Conservation (phyloP, 2,329 filamentous ascomycete species). For the Beauveria sp. region DNA sequence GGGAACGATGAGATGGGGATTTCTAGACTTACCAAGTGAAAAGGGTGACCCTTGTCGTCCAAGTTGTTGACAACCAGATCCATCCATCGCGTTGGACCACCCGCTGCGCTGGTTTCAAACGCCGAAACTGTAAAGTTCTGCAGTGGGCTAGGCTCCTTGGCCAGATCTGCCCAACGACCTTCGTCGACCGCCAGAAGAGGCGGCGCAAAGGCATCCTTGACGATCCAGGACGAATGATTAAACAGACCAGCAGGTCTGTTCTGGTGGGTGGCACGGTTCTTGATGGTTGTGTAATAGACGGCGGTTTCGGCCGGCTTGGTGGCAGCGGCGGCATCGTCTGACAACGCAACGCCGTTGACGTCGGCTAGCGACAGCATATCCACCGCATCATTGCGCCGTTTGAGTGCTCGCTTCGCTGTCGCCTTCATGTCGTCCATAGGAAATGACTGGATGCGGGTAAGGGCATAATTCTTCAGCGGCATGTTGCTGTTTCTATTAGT, state of each 20-base stretch:
- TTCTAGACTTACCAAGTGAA: conserved; percentile 32
- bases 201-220: background rate
- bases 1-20: no score
- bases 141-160: conserved; percentile 13
- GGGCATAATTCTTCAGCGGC: conserved; percentile 16
- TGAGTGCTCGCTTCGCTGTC: background rate
- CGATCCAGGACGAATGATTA: conserved; percentile 17
- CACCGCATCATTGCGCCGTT: background rate
- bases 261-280: conserved; percentile 15
- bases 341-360: background rate
- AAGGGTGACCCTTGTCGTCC: conserved; percentile 41
- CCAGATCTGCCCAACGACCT: conserved; percentile 10
- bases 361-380: background rate
- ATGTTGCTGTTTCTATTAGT: conserved; percentile 15
- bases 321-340: background rate
- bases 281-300: conserved; percentile 17
- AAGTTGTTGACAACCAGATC: conserved; percentile 43
- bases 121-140: conserved; percentile 15
- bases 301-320: conserved; percentile 8
- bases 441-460: conserved; percentile 15
- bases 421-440: background rate
- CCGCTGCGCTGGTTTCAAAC: conserved; percentile 8
- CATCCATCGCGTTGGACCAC: conserved; percentile 28
- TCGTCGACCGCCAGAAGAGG: conserved; percentile 15
- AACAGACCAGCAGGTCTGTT: conserved; percentile 17